A percentile compares a stretch with the other conserved stretches of the same genome.
These are phyloP conservation scores for Drosera capensis DNA, from an alignment of 148 eudicot genomes.

Conservation along the genomic window DNA sequence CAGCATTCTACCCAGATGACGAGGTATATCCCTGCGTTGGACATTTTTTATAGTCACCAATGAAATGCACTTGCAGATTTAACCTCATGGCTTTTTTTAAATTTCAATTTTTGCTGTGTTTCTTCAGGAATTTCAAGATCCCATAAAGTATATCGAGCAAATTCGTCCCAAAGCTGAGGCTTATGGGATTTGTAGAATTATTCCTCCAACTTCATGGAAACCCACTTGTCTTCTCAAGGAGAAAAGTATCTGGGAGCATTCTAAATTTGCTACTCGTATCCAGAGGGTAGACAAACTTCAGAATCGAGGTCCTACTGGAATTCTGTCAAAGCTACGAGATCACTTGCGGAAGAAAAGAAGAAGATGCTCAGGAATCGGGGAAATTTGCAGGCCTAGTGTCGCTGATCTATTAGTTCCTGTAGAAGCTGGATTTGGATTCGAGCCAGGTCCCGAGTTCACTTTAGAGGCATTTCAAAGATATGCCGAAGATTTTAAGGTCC, in stretches of 20 bases:
- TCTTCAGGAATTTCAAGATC: constrained; percentile 66
- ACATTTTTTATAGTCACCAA: background rate
- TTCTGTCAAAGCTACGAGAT: constrained; percentile 18
- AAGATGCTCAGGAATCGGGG: constrained; percentile 44
- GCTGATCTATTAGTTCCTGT: constrained; percentile 13
- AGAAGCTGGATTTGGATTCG: constrained; percentile 66
- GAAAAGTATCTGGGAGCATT: constrained; percentile 56
- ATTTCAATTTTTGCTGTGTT: constrained; percentile 8
- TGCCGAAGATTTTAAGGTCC: constrained; percentile 68
- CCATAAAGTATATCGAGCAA: constrained; percentile 54
- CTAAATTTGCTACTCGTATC: constrained; percentile 64
- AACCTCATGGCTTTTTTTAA: constrained; percentile 1
- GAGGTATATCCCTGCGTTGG: constrained; percentile 33
- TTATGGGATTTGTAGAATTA: constrained; percentile 89
- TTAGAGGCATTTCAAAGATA: constrained; percentile 69
- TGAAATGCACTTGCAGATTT: background rate
- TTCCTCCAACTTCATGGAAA: constrained; percentile 92
- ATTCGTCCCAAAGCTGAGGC: constrained; percentile 67
- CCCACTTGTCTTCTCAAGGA: constrained; percentile 72
- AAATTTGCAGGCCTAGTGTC: constrained; percentile 26
- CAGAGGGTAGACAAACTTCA: constrained; percentile 93
- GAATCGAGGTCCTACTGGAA: constrained; percentile 54
- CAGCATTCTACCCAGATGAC: constrained; percentile 84
- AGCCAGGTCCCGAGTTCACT: constrained; percentile 89
- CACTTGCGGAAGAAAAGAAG: constrained; percentile 62